Conservation (phyloP, 2,329 filamentous ascomycete genomes). For the Tolypocladium inflatum region DNA sequence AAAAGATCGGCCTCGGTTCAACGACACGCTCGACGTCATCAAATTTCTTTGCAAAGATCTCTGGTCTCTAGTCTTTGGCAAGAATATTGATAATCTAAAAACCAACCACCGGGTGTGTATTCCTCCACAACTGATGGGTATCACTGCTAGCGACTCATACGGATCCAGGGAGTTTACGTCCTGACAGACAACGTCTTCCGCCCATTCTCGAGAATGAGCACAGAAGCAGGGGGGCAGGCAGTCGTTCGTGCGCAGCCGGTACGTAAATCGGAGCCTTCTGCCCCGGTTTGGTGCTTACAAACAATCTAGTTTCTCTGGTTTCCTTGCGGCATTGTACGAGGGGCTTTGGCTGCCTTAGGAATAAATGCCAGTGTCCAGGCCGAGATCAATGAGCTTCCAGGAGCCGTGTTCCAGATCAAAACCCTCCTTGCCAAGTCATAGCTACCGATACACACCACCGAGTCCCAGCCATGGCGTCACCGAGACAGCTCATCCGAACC, state of each 20-base stretch:
- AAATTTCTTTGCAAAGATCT: slow-evolving; percentile 99
- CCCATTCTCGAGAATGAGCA: slow-evolving; percentile 82
- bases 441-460: slow-evolving; percentile 3
- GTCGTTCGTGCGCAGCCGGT: slow-evolving; percentile 71
- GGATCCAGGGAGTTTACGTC: slow-evolving; percentile 75
- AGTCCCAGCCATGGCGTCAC: not conserved
- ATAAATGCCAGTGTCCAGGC: slow-evolving; percentile 87
- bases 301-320: slow-evolving; percentile 78
- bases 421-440: slow-evolving; percentile 60
- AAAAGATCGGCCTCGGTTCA: slow-evolving; percentile 75
- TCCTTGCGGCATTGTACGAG: slow-evolving; percentile 84
- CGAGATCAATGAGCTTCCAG: slow-evolving; percentile 77
- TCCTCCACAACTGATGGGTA: not conserved
- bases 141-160: slow-evolving; percentile 3
- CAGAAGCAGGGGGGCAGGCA: slow-evolving; percentile 64
- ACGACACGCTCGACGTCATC: slow-evolving; percentile 88
- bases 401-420: slow-evolving; percentile 93
- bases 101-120: slow-evolving; percentile 77
- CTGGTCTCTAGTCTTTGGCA: slow-evolving; percentile 88
- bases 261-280: slow-evolving; percentile 23
- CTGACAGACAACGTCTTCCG: slow-evolving; percentile 89
- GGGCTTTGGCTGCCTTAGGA: slow-evolving; percentile 84
- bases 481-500: not conserved
- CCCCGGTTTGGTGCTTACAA: slow-evolving; percentile 6
- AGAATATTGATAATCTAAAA: slow-evolving; percentile 97